Base-by-base conservation (phyloP, 495 filamentous ascomycete genomes). In the Articulospora tetracladia region DNA sequence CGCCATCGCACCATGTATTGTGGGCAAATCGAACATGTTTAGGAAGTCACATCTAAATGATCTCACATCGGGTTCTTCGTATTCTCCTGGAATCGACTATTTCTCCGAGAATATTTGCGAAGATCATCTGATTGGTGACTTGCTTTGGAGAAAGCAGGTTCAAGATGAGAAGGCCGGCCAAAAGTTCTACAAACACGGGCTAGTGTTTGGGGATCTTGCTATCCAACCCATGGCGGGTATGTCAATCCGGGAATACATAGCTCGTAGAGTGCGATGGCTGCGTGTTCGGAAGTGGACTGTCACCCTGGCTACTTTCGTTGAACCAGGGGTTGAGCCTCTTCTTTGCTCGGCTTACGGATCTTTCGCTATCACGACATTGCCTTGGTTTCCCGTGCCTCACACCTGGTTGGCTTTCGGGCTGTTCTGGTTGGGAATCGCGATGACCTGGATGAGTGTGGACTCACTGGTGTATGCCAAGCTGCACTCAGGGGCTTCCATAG, bases 1-100 rank as follows among this genome's bases (percentile, higher is more conserved):
- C 24, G 78, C 86, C 19, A 76, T 98, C 58, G 93, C 94, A 0
- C 93, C 95, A 6, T 98, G 95, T 72, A 90, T 95, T 56, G 89
- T 98, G 6, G 94, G 94, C 25, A 99, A 99, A 74, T 95, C 90
- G 55, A 98, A 94, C 74, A 96, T 99, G 89, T 98, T 98, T 77
- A 89, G 94, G 26, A 88, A 87, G 51, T 93, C 92, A 0, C 93
- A 99, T 67, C 84, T 99, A 25, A 57, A 63, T 47, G 65, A 73
- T 53, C 70, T 79, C 64, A 69, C 72, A 28, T 63, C 80, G 66
- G 60, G 74, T 63, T 69, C 79, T 55, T 65, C 74, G 52, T 76
- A 80, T 12, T 75, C 76, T 39, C 80, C 83, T 0, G 93, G 93
- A 0, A 86, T 98, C 63, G 91, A 96, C 70, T 93, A 86, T 74